phyloP scores from a whole-genome alignment of 179 eudicot genomes.

The Nepenthes alata region DNA sequence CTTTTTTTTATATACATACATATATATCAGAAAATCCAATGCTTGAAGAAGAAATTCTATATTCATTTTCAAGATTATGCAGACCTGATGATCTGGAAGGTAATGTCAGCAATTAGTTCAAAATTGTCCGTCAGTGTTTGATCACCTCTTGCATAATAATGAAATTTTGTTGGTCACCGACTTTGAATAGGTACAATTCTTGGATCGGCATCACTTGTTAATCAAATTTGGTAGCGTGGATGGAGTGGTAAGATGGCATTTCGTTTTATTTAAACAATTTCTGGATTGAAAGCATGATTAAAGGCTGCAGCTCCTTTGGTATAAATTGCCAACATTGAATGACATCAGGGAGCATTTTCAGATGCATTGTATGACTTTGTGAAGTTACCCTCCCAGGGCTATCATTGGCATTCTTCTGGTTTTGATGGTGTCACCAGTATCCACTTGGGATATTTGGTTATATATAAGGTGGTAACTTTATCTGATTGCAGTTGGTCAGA shows the following conservation, averaged over 20 bases:
- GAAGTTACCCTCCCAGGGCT: not conserved
- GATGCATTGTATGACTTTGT: no score
- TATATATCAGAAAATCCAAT: slow-evolving; percentile 64
- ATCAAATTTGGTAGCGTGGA: slow-evolving; percentile 95
- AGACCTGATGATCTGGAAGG: slow-evolving; percentile 94
- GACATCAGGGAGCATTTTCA: no score
- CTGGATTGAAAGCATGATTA: no score
- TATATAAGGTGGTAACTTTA: no score
- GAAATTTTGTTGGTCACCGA: not conserved
- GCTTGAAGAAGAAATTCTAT: slow-evolving; percentile 90
- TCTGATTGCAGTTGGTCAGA: no score
- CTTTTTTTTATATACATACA: slow-evolving; percentile 8
- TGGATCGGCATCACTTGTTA: slow-evolving; percentile 88
- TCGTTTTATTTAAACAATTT: not conserved
- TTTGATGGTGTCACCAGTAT: not conserved
- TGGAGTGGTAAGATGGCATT: slow-evolving; percentile 64
- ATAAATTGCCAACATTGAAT: no score
- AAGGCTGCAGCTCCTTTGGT: no score
- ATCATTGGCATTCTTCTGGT: not conserved
- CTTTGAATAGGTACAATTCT: slow-evolving; percentile 69
- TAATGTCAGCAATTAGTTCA: slow-evolving; percentile 13
- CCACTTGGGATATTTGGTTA: no score
- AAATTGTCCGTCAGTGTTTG: not conserved
- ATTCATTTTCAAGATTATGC: slow-evolving; percentile 82
- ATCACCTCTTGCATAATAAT: not conserved